Percentiles rank a stretch among this genome's conserved stretches.
phyloP scores from a whole-genome alignment of 768 basidiomycete species.

The Rhizopogon vesiculosus region DNA sequence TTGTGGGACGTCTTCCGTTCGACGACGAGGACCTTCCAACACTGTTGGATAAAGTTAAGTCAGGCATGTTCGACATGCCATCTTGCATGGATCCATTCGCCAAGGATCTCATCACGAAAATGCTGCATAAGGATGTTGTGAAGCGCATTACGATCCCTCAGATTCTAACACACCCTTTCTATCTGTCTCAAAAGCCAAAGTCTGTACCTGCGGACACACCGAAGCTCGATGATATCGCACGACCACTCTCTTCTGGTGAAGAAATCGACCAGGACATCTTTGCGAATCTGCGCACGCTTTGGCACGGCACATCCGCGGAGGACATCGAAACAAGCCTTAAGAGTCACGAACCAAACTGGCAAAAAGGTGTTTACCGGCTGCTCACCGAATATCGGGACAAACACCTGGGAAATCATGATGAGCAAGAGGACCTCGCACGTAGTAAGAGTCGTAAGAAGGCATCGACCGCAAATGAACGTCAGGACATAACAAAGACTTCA shows the following conservation, averaged over 20 bases:
- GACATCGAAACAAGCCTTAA: constrained; percentile 67
- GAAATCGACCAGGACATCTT: constrained; percentile 89
- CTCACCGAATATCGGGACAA: constrained; percentile 79
- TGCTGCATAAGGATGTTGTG: constrained; percentile 74
- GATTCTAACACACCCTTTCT: constrained; percentile 80
- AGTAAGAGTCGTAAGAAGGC: constrained; percentile 31
- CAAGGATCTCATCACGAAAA: constrained; percentile 70
- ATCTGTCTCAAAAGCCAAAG: constrained; percentile 49
- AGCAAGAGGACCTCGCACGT: constrained; percentile 50
- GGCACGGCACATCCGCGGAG: constrained; percentile 74
- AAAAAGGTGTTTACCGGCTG: constrained; percentile 93
- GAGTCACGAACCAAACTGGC: constrained; percentile 75
- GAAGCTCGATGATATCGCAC: constrained; percentile 61
- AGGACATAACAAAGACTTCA: constrained; percentile 15
- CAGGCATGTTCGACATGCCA: constrained; percentile 73
- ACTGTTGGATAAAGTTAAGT: constrained; percentile 78
- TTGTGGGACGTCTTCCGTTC: constrained; percentile 86
- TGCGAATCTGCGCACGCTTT: constrained; percentile 86
- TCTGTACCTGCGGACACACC: constrained; percentile 41
- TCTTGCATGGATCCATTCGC: constrained; percentile 62
- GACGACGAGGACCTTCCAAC: constrained; percentile 80
- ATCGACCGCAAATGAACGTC: constrained; percentile 23
- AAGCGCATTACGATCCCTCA: constrained; percentile 80
- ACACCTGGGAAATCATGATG: constrained; percentile 69
- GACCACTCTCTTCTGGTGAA: constrained; percentile 54